Percentiles rank a stretch among this genome's conserved stretches.
phyloP scores from a whole-genome alignment of 148 eudicot species.

The Heliosperma pusillum region DNA sequence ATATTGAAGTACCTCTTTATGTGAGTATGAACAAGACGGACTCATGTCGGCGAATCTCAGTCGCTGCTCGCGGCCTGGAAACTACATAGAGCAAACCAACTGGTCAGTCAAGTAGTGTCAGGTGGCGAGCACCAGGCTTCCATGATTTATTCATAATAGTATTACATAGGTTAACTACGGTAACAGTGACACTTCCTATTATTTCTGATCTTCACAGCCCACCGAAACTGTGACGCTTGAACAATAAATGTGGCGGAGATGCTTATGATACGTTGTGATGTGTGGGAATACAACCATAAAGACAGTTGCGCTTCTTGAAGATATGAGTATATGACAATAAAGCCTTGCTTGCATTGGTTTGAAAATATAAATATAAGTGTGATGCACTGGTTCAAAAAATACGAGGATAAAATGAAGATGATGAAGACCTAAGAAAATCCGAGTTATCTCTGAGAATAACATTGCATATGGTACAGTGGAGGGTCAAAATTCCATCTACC shows the following conservation, averaged over 20 bases:
- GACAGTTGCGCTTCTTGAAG: background rate
- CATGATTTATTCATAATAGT: background rate
- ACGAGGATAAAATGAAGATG: background rate
- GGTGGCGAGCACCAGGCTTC: background rate
- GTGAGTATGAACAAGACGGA: constrained; percentile 75
- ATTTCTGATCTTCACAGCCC: background rate
- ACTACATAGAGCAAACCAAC: constrained; percentile 37
- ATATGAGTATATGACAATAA: background rate
- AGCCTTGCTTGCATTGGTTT: background rate
- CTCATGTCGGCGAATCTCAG: constrained; percentile 79
- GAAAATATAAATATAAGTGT: background rate
- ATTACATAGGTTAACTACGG: too few relatives aligned
- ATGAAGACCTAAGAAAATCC: too few relatives aligned
- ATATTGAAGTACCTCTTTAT: constrained; percentile 66
- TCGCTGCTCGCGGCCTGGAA: constrained; percentile 59
- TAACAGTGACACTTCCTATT: background rate
- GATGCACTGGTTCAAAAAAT: background rate
- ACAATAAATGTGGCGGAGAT: background rate
- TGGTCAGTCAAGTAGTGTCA: constrained; percentile 9
- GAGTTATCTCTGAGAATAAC: too few relatives aligned
- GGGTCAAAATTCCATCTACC: too few relatives aligned
- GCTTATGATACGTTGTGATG: background rate
- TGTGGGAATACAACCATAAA: background rate
- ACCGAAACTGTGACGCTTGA: background rate
- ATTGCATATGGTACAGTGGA: too few relatives aligned